These are phyloP conservation scores for Rhizophagus clarus DNA, from an alignment of 192 early-diverging fungal species.

Conservation along the genomic window DNA sequence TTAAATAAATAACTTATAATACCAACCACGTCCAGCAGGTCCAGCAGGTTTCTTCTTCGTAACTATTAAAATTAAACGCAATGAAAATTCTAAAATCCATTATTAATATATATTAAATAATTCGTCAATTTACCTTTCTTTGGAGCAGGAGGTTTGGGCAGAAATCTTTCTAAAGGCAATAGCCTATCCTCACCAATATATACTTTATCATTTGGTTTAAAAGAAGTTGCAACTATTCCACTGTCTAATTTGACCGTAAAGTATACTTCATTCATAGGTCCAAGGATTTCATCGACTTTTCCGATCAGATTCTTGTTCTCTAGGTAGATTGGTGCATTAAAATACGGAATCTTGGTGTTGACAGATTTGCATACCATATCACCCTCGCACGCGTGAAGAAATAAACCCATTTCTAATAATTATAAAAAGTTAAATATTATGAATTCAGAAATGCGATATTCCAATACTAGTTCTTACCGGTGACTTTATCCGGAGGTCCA, in stretches of 20 bases:
- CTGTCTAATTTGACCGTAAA: slow-evolving; percentile 97
- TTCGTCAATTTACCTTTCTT: slow-evolving; percentile 54
- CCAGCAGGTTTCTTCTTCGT: neutral
- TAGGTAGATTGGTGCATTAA: slow-evolving; percentile 97
- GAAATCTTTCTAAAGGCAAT: slow-evolving; percentile 93
- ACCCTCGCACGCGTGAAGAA: slow-evolving; percentile 94
- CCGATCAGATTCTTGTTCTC: slow-evolving; percentile 99
- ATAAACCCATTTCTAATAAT: slow-evolving; percentile 78
- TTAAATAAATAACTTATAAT: neutral
- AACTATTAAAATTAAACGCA: neutral
- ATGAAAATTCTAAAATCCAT: neutral
- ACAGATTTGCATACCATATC: slow-evolving; percentile 95
- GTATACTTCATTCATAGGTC: slow-evolving; percentile 95
- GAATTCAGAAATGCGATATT: neutral
- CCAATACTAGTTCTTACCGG: neutral
- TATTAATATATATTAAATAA: neutral
- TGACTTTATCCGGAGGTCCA: neutral
- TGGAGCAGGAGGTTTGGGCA: slow-evolving; percentile 87
- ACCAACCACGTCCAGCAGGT: neutral
- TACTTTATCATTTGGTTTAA: slow-evolving; percentile 89
- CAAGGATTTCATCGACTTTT: slow-evolving; percentile 98
- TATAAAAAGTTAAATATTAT: neutral
- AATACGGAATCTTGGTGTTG: slow-evolving; percentile 94
- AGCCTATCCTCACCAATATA: slow-evolving; percentile 94
- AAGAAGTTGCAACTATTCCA: slow-evolving; percentile 88